A percentile compares a stretch with the other conserved stretches of the same genome.
Conservation (phyloP, 306 rosid species). For the Sphenostylis stenocarpa region DNA sequence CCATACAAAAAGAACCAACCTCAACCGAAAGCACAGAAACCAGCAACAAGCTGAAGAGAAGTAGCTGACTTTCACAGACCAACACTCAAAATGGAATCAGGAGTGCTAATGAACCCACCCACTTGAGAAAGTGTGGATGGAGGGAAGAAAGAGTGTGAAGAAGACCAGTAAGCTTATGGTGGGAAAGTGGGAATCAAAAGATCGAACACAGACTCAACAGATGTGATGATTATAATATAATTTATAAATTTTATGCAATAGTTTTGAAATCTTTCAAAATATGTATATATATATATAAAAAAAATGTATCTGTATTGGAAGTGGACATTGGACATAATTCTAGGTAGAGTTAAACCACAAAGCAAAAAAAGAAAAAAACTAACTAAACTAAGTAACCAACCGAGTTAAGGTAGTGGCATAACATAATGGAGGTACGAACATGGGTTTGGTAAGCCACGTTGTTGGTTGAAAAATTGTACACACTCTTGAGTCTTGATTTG, state of each 20-base stretch:
- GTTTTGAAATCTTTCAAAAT: conserved; percentile 5
- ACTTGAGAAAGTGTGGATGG: neutral
- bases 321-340: neutral
- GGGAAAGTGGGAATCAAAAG: conserved; percentile 21
- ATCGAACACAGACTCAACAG: neutral
- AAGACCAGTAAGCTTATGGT: neutral
- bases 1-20: neutral
- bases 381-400: conserved; percentile 12
- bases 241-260: neutral
- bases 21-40: conserved; percentile 5
- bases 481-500: neutral
- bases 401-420: conserved; percentile 3
- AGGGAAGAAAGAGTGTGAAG: neutral
- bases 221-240: neutral
- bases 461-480: neutral
- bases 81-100: neutral
- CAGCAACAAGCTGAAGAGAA: neutral
- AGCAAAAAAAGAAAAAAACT: neutral
- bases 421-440: conserved; percentile 15
- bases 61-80: neutral
- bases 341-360: neutral
- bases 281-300: too few species aligned
- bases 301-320: neutral
- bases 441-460: conserved; percentile 23
- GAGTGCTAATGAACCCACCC: neutral